Conservation (phyloP, 116 monocot species). For the Thalassia testudinum region DNA sequence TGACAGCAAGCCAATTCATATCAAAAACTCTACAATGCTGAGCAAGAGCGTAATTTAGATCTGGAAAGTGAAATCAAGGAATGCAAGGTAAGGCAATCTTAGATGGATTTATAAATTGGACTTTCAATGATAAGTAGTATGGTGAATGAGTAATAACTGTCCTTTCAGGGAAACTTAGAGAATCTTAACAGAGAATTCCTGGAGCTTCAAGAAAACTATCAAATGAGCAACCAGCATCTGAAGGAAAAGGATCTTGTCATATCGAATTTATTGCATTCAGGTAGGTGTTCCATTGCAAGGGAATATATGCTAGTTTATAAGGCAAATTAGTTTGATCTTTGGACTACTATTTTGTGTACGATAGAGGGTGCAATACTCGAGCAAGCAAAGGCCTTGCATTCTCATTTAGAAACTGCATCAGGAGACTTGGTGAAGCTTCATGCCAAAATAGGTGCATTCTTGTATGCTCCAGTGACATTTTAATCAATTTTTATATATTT, state of each 20-base stretch:
- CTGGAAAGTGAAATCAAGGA: slow-evolving; percentile 35
- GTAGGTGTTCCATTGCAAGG: slow-evolving; percentile 9
- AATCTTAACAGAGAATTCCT: slow-evolving; percentile 15
- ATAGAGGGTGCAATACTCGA: slow-evolving; percentile 15
- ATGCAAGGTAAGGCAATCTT: slow-evolving; percentile 40
- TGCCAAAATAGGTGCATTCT: slow-evolving; percentile 12
- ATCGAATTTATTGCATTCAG: slow-evolving; percentile 37
- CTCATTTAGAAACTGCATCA: slow-evolving; percentile 27
- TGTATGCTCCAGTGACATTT: background rate
- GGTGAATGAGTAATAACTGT: too few relatives aligned
- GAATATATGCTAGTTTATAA: too few relatives aligned
- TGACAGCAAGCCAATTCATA: slow-evolving; percentile 38
- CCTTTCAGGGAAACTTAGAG: slow-evolving; percentile 36
- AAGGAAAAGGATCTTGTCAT: slow-evolving; percentile 75
- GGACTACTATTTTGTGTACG: slow-evolving; percentile 1
- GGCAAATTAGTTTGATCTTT: too few relatives aligned
- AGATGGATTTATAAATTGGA: too few relatives aligned
- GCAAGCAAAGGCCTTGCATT: slow-evolving; percentile 33
- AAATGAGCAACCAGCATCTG: slow-evolving; percentile 15
- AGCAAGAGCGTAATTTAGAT: slow-evolving; percentile 36
- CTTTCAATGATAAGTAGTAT: too few relatives aligned
- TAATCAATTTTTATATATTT: too few relatives aligned
- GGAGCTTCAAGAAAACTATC: slow-evolving; percentile 36
- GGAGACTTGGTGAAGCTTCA: slow-evolving; percentile 10
- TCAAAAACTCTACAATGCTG: slow-evolving; percentile 45